Conservation (phyloP, 139 green algal species). For the Deuterostichococcus epilithicus region DNA sequence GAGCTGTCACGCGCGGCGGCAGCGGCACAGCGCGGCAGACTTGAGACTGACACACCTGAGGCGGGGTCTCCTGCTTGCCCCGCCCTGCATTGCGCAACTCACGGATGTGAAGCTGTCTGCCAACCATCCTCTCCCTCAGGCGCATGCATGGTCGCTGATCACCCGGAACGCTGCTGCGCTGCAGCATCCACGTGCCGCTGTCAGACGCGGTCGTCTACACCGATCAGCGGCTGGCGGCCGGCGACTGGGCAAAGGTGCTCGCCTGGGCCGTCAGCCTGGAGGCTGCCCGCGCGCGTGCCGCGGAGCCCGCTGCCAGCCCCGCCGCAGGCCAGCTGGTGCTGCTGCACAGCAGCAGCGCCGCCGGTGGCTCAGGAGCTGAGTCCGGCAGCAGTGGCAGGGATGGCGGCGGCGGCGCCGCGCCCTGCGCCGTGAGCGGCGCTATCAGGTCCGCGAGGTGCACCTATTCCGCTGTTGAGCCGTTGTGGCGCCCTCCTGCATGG, state of each 20-base stretch:
- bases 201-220: constrained; percentile 12
- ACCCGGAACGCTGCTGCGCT: neutral
- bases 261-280: constrained; percentile 33
- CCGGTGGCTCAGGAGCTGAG: neutral
- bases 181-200: constrained; percentile 15
- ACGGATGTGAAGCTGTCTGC: too few species aligned
- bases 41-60: too few species aligned
- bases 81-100: too few species aligned
- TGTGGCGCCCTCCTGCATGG: too few species aligned
- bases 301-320: neutral
- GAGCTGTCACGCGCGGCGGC: too few species aligned
- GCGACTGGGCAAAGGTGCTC: constrained; percentile 31
- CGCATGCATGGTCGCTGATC: neutral
- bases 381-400: neutral
- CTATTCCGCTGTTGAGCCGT: too few species aligned
- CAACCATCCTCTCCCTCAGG: too few species aligned
- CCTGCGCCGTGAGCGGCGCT: too few species aligned
- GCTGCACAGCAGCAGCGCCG: neutral
- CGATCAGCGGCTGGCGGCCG: neutral
- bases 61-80: neutral
- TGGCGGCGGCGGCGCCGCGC: too few species aligned
- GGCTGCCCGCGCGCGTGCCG: neutral
- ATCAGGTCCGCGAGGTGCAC: too few species aligned
- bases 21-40: too few species aligned
- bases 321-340: neutral